Base-by-base conservation (phyloP, 2,329 filamentous ascomycete genomes). In the Dothistroma septosporum region DNA sequence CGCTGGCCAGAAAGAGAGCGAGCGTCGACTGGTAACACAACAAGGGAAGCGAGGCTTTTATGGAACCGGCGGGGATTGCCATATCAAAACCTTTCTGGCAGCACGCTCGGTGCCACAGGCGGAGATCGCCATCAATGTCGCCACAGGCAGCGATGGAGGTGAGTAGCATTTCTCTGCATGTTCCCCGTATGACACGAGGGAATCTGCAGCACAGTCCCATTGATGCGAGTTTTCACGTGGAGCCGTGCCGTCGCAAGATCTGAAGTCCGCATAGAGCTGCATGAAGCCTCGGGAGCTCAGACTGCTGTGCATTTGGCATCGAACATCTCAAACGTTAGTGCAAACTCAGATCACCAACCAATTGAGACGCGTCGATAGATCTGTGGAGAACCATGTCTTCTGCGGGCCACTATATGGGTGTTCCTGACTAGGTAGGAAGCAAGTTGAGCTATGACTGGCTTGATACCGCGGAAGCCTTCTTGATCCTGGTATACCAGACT, bases 131-230 rank as follows among this genome's bases (percentile, higher is more conserved):
- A 33, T 11, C 12, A 31, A 28, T 19, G 22, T 44, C 12, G 47
- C 47, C 47, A 50, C 19, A 28, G 12, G 1, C 1, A 49, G n/a
- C 21, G 12, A n/a, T 50, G 1, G 21, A n/a, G n/a, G 6, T 50
- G 22, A 50, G 47, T 50, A 16, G 28, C 28, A 24, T 24, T 9
- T 12, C 47, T 50, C 47, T 53, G 24, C 31, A 12, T 11, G 24
- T 53, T 35, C 50, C 50, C 50, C 35, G 50, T 35, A 35, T 53
- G 50, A 53, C 50, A 35, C 50, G 33, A 53, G 35, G 24, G 50
- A 24, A 35, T 53, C 50, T 16, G 50, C 50, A 53, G n/a, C 21
- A 12, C 11, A n/a, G 11, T 35, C 50, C 50, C 16, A 35, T 53
- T 35, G 35, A 16, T 16, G 50, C 24, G 11, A 11, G 6, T 32